Base-by-base conservation (phyloP, 164 flowering plant genomes). In the Magnolia changhungtana region DNA sequence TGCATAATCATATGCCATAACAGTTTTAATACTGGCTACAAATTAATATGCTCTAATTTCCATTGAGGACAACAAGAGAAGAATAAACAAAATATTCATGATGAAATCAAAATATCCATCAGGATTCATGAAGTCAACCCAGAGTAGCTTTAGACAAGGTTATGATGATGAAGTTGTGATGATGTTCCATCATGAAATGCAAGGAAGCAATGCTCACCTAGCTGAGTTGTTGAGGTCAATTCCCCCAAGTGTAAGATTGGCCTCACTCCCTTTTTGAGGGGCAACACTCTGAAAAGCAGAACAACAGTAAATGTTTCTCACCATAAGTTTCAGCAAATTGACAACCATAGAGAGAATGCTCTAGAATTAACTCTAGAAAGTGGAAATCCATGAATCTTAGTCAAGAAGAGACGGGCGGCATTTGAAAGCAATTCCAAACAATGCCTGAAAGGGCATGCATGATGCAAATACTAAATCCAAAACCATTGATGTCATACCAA, bases 171-270 rank as follows among this genome's bases (percentile, higher is more conserved):
- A 27, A 27, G 29, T 37, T 37, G 45, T 37, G 45, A 3, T 37
- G 45, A 37, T 37, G 45, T 37, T 24, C 50, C 69, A 77, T n/a
- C 66, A n/a, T 13, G 71, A 72, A 52, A 79, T 78, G 80, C 80
- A 79, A 76, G 80, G 50, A 68, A 37, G n/a, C 27, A 66, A 66
- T 68, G 83, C 91, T 83, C 78, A 91, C 99, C 99, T 96, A 92
- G 98, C 99, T 86, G 99, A 91, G 84, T 87, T 94, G 93, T 96
- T 94, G 83, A 96, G 96, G 81, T 96, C 99, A 84, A 96, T 96
- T 49, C 99, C 98, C 81, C 99, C 99, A 74, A 96, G 95, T 59
- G 93, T 96, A 84, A 91, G 82, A 84, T 96, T 94, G 80, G 89
- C 95, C 83, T 96, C 99, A 83, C 88, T 75, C 21, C 91, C 91